Percentiles rank a stretch among this genome's conserved stretches.
Conservation (phyloP, 2,329 filamentous ascomycete species). For the Sclerotinia spermophila region DNA sequence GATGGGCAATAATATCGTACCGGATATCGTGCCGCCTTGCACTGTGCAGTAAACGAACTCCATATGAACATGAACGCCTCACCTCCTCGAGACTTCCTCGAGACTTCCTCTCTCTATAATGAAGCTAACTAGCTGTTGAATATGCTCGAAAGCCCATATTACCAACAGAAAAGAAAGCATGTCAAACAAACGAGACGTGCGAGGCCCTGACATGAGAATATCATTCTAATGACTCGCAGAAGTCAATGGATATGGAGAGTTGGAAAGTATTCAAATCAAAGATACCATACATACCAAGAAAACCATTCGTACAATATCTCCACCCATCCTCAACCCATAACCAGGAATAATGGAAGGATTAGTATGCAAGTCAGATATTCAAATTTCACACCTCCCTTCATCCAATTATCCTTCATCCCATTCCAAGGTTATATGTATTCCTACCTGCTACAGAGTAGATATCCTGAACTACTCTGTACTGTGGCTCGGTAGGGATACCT, state of each 20-base stretch:
- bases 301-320: background rate
- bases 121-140: background rate
- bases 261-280: background rate
- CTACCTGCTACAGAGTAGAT: too few relatives aligned
- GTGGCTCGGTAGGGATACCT: too few relatives aligned
- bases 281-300: background rate
- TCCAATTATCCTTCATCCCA: background rate
- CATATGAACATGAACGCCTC: background rate
- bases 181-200: background rate
- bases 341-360: background rate
- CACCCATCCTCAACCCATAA: background rate
- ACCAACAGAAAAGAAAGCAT: background rate
- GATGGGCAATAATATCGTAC: background rate
- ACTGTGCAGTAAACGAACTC: background rate
- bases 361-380: slow-evolving; percentile 6
- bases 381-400: background rate
- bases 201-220: background rate
- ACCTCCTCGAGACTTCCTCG: too few relatives aligned
- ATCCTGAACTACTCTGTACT: background rate
- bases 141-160: background rate
- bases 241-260: background rate
- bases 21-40: background rate
- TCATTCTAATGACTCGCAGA: background rate
- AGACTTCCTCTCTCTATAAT: too few relatives aligned
- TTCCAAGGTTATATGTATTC: background rate